Conservation (phyloP, 768 basidiomycete species). For the Suillus paluster region DNA sequence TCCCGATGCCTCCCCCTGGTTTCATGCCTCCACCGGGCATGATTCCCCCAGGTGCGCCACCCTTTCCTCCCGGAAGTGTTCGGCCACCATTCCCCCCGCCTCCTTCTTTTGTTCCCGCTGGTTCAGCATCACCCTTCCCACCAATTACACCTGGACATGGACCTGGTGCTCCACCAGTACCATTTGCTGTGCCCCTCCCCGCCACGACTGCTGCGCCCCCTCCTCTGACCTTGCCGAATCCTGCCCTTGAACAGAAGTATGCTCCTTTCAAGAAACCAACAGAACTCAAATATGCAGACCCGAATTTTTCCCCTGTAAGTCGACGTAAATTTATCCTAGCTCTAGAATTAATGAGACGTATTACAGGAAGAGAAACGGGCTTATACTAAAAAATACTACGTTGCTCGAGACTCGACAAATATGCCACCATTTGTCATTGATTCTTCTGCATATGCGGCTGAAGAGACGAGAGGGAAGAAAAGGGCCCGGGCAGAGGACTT, state of each 20-base stretch:
- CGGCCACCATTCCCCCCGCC: constrained; percentile 37
- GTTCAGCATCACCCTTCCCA: constrained; percentile 30
- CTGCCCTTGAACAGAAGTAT: constrained; percentile 64
- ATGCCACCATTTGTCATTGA: constrained; percentile 20
- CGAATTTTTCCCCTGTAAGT: constrained; percentile 81
- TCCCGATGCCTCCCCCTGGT: constrained; percentile 53
- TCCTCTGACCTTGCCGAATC: constrained; percentile 55
- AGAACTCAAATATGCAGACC: constrained; percentile 70
- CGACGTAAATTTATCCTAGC: not conserved
- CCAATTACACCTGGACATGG: constrained; percentile 27
- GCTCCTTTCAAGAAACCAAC: constrained; percentile 79
- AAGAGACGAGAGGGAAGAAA: constrained; percentile 81
- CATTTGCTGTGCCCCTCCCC: constrained; percentile 17
- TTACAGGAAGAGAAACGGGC: constrained; percentile 82
- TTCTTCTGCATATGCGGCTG: constrained; percentile 38
- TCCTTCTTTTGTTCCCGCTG: constrained; percentile 42
- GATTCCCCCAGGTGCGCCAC: constrained; percentile 42
- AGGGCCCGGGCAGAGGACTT: constrained; percentile 88
- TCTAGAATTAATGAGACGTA: not conserved
- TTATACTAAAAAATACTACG: constrained; percentile 63
- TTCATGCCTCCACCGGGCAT: constrained; percentile 37
- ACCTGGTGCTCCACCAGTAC: constrained; percentile 14
- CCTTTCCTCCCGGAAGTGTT: constrained; percentile 42
- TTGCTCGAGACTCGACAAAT: constrained; percentile 46
- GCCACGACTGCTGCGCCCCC: constrained; percentile 24